A percentile compares a stretch with the other conserved stretches of the same genome.
These are phyloP conservation scores for Chloromonas sp. DNA, from an alignment of 163 green algal genomes.

Conservation along the genomic window DNA sequence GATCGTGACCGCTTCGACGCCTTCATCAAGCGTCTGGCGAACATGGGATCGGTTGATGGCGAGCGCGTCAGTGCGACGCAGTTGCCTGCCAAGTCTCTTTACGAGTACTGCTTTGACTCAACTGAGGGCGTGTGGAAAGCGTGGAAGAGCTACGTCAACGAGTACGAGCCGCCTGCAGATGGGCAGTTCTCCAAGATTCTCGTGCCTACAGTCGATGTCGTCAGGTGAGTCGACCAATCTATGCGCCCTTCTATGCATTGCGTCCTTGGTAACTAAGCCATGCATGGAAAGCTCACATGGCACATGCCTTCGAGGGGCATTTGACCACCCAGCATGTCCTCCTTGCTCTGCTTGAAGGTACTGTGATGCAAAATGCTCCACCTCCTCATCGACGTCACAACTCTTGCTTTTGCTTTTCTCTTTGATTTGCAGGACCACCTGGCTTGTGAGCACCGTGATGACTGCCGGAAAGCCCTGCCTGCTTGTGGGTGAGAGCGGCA, in stretches of 20 bases:
- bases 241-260: no score
- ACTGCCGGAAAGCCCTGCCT: constrained; percentile 53
- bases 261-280: no score
- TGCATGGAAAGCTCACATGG: no score
- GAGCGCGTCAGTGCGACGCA: constrained; percentile 56
- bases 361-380: no score
- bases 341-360: no score
- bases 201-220: constrained; percentile 73
- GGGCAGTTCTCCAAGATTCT: constrained; percentile 74
- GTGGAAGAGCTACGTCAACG: constrained; percentile 57
- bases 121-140: constrained; percentile 52
- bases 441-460: constrained; percentile 60
- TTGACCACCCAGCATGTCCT: no score
- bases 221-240: constrained; percentile 29
- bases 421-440: constrained; percentile 32
- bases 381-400: no score
- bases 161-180: constrained; percentile 50
- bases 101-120: constrained; percentile 78
- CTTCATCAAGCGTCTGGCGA: constrained; percentile 60
- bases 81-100: constrained; percentile 65
- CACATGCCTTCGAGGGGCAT: no score
- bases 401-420: no score
- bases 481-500: constrained; percentile 75
- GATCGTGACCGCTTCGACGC: constrained; percentile 73
- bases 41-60: constrained; percentile 53